These are phyloP conservation scores for Mrakia gelida DNA, from an alignment of 768 basidiomycete species.

Conservation along the genomic window DNA sequence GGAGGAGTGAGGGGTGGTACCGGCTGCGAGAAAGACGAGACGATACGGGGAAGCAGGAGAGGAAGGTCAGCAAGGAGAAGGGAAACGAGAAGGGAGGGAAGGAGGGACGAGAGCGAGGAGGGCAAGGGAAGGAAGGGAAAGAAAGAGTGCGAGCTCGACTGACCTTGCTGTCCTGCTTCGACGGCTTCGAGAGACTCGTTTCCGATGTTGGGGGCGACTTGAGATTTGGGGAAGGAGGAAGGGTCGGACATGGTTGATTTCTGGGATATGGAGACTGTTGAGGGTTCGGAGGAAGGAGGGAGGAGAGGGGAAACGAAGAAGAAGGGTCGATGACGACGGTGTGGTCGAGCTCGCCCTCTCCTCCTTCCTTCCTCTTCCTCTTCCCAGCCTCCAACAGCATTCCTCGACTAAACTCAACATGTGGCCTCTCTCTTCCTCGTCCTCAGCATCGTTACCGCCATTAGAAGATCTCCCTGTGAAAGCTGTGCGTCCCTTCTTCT, in stretches of 20 bases:
- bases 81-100: background rate
- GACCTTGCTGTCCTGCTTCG: conserved; percentile 4
- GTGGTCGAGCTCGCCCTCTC: background rate
- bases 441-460: background rate
- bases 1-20: background rate
- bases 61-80: background rate
- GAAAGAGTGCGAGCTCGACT: background rate
- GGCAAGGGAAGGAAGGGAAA: background rate
- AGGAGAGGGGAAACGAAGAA: background rate
- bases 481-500: background rate
- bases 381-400: background rate
- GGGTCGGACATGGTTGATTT: background rate
- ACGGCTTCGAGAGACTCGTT: conserved; percentile 13
- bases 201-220: conserved; percentile 10
- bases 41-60: no score
- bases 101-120: background rate
- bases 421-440: conserved; percentile 2
- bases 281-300: background rate
- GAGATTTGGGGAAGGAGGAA: conserved; percentile 3
- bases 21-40: background rate
- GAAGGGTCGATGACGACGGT: background rate
- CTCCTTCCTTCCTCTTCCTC: background rate
- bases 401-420: background rate
- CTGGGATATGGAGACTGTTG: background rate
- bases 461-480: background rate